Evolutionary conservation across 2,329 filamentous ascomycete species (phyloP), one percentile per base, ranked within the genome.

Genomic region (Fonsecaea erecta): DNA sequence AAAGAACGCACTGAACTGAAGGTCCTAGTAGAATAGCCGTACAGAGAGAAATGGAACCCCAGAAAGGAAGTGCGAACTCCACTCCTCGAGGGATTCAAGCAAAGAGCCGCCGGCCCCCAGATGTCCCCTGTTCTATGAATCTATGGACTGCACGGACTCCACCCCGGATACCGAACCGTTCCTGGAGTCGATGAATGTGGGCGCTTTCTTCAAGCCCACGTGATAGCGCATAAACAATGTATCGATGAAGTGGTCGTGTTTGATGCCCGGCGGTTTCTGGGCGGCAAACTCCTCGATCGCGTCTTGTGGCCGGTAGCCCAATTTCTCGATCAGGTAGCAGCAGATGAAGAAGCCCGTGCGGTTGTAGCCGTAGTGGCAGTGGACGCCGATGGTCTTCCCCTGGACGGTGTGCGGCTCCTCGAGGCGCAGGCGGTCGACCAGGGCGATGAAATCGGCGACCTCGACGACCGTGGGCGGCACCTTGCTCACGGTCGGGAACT

Each of bases 281-380:
- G 79, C 78, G 18, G 87, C 87, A 78, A 98, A 98, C 66, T 88
- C 84, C 59, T 91, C 87, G 66, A 98, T 88, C 0, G 94, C 94
- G 61, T 90, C 87, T 72, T 90, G 85, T 1, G 97, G 85, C 24
- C 80, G 81, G 73, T 86, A 93, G 0, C 86, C 88, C 70, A 90
- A 85, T 53, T 87, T 83, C 79, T 97, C 93, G 14, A 97, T 89
- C n/a, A 98, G 81, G 74, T 97, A 98, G 73, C 89, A 92, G 34
- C 92, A 90, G 57, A 98, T 87, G 74, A 97, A 91, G 76, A 94
- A 97, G 0, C 94, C 94, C 0, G 94, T 97, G 24, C 93, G 86
- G 75, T 98, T 97, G 80, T 96, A 97, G 0, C 94, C 94, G 72
- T 97, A 97, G 74, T 98, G 94, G 73, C 94, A 98, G 75, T 98